Base-by-base conservation (phyloP, 805 yeast species). In the Cyberlindnera maclurae region DNA sequence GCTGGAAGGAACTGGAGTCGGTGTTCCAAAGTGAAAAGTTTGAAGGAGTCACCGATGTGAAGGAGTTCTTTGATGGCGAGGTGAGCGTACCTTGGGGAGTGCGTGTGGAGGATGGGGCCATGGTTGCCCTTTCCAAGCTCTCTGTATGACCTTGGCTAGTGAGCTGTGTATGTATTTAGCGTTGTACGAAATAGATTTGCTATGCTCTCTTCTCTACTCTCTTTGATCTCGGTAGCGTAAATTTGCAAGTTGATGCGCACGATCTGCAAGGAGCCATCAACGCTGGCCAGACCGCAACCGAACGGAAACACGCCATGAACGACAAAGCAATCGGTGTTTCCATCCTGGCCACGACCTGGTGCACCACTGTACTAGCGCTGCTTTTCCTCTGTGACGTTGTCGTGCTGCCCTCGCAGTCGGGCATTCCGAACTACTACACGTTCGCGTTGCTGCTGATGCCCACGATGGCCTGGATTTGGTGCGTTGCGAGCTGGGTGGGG, bases 401-500 rank as follows among this genome's bases (percentile, higher is more conserved):
- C 29, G 30, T 31, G 1, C 34, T 50, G 10, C 49, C 37, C 38
- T 32, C 41, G 33, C 46, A 11, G 30, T 24, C 11, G 15, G 30
- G 30, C 1, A 13, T 26, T 6, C 17, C 37, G 2, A 44, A 39
- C 31, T 71, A 71, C 47, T 64, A 66, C 44, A 55, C 63, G 1
- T 47, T 60, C 7, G 52, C 66, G 2, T 15, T 60, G 5, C 37
- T 62, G 9, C 47, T 67, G 20, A 32, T 58, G 11, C 62, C 66
- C 5, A 66, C 63, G 8, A 55, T 62, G 13, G 52, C 60, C 1
- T 77, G 84, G 83, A 57, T 77, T 5, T 84, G 95, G 94, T 75
- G 88, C 31, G 60, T 77, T 9, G 62, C 72, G 4, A 75, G 88
- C 10, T 85, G 95, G 95, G 66, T 78, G 33, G 89, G 93, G 28